Evolutionary conservation across 768 basidiomycete genomes (phyloP), one percentile per base, ranked within the genome.

Genomic region (Cyclocybe aegerita): DNA sequence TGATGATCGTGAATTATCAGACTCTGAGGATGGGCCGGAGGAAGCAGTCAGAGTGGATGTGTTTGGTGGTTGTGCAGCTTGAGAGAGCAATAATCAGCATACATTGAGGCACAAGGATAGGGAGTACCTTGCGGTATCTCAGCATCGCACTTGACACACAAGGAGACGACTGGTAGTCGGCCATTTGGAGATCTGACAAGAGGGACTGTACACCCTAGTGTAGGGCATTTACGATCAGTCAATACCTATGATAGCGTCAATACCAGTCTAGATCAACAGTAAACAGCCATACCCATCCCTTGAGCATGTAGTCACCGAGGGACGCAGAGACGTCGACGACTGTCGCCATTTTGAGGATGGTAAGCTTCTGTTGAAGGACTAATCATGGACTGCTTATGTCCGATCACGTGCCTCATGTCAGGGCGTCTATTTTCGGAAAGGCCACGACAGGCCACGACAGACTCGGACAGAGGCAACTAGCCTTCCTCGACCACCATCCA

Each of bases 291-390:
- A 88, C 88, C 88, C 88, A 90, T 57, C 89, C 89, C 65, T 80
- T 83, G 55, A 90, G 70, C 82, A 92, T 82, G 53, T 80, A 85
- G 55, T 85, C 79, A 4, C 86, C 86, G 11, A 91, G 75, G 35
- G 70, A 77, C 51, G 68, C 67, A n/a, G 88, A 81, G 8, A 87
- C 76, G 58, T 86, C 78, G 36, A 73, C 65, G 38, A 82, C 67
- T 23, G 70, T 75, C 35, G 70, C 70, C 83, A 86, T 86, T 36
- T 39, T 45, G 38, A 43, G 32, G 29, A 23, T 23, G 23, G 23
- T 23, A 23, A 23, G 23, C 23, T 23, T n/a, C n/a, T n/a, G n/a
- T n/a, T 23, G 23, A 23, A 23, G 23, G 23, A 23, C 23, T 23
- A 5, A 23, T 23, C 23, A 23, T 5, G 23, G 23, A 23, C n/a